phyloP scores from a whole-genome alignment of 2,329 filamentous ascomycete species.

The Berkeleyomyces basicola region DNA sequence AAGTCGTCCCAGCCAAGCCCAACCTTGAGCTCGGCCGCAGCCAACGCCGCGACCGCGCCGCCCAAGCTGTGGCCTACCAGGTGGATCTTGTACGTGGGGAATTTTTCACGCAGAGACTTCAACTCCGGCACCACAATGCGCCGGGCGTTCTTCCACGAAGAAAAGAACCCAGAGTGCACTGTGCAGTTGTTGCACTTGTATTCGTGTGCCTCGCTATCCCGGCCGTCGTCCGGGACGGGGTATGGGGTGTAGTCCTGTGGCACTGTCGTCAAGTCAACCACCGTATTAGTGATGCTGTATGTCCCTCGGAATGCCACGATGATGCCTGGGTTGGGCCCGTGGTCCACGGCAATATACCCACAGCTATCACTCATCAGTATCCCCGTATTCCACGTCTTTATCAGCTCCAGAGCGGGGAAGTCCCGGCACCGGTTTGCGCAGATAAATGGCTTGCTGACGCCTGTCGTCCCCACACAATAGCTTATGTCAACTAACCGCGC shows the following conservation, averaged over 20 bases:
- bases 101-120: conserved; percentile 35
- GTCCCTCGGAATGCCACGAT: conserved; percentile 86
- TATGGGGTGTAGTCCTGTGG: conserved; percentile 88
- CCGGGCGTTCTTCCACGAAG: conserved; percentile 66
- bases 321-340: conserved; percentile 37
- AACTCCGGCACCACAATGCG: conserved; percentile 52
- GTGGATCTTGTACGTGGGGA: conserved; percentile 57
- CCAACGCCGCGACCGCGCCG: conserved; percentile 78
- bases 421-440: conserved; percentile 76
- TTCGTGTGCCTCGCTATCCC: conserved; percentile 15
- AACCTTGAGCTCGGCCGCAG: conserved; percentile 59
- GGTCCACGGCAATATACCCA: conserved; percentile 84
- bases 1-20: conserved; percentile 57
- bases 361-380: conserved; percentile 75
- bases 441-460: conserved; percentile 65
- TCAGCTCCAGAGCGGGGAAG: conserved; percentile 62
- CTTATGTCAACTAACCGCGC: conserved; percentile 86
- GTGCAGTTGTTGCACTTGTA: conserved; percentile 69
- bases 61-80: conserved; percentile 85
- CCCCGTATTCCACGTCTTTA: conserved; percentile 83
- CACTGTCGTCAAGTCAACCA: conserved; percentile 75
- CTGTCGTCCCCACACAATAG: conserved; percentile 79
- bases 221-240: conserved; percentile 36
- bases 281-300: conserved; percentile 81
- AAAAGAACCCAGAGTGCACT: conserved; percentile 79